phyloP scores from a whole-genome alignment of 2,329 filamentous ascomycete species.

The Pochonia chlamydosporia region DNA sequence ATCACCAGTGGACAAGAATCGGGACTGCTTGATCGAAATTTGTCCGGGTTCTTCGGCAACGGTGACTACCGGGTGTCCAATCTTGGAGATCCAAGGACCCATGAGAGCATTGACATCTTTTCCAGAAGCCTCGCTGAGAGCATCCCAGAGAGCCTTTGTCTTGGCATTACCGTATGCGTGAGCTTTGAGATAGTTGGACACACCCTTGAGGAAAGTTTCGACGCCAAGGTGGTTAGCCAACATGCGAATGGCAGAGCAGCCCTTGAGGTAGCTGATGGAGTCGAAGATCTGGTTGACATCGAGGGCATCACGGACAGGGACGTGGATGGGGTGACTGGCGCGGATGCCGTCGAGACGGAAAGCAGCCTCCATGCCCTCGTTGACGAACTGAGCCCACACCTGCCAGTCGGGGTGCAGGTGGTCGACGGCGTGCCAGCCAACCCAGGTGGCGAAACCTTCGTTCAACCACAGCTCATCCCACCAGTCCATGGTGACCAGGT shows the following conservation, averaged over 20 bases:
- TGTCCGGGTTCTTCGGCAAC: constrained; percentile 78
- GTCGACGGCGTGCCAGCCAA: constrained; percentile 89
- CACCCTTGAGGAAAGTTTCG: constrained; percentile 83
- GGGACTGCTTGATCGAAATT: constrained; percentile 75
- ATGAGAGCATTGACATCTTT: constrained; percentile 83
- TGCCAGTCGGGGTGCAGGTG: constrained; percentile 95
- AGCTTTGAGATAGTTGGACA: constrained; percentile 81
- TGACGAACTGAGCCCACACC: constrained; percentile 95
- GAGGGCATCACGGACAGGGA: constrained; percentile 85
- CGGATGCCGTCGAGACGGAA: constrained; percentile 86
- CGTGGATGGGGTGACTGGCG: constrained; percentile 92
- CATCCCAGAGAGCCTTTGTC: constrained; percentile 86
- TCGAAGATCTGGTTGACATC: constrained; percentile 99
- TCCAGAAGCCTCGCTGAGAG: constrained; percentile 80
- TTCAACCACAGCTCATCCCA: constrained; percentile 93
- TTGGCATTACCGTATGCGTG: constrained; percentile 88
- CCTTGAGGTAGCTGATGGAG: constrained; percentile 92
- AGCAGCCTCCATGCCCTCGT: constrained; percentile 87
- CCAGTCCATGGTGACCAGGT: constrained; percentile 96
- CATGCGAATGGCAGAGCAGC: constrained; percentile 95
- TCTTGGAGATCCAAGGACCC: constrained; percentile 91
- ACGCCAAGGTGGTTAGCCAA: constrained; percentile 83
- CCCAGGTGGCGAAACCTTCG: constrained; percentile 97
- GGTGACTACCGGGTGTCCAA: constrained; percentile 87
- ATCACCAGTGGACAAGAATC: constrained; percentile 89